A percentile compares a stretch with the other conserved stretches of the same genome.
Evolutionary conservation across 352 stramenopile genomes (phyloP).

Genomic region (Phytophthora rubi): DNA sequence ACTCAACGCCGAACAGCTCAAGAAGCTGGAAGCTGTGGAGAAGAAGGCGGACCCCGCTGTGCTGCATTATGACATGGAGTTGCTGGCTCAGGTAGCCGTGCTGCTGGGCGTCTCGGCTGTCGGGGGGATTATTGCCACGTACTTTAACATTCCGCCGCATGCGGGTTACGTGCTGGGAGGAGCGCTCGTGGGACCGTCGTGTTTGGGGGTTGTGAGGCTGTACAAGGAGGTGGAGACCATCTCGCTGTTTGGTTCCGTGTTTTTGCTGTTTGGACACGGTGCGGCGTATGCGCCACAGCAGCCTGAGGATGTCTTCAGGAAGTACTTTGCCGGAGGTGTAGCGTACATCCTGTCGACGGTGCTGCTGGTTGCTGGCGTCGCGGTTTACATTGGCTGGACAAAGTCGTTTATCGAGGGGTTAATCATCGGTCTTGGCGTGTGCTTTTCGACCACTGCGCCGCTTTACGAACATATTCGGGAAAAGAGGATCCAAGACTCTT

Average conservation of each 20-base stretch:
- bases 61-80: conserved; percentile 87
- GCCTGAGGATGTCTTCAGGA: conserved; percentile 70
- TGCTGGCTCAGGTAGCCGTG: conserved; percentile 86
- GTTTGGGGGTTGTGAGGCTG: conserved; percentile 82
- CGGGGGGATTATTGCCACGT: conserved; percentile 89
- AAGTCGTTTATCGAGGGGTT: conserved; percentile 77
- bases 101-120: conserved; percentile 85
- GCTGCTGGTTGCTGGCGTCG: conserved; percentile 70
- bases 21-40: conserved; percentile 81
- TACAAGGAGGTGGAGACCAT: conserved; percentile 94
- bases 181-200: conserved; percentile 90
- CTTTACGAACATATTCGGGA: conserved; percentile 84
- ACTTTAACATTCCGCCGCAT: conserved; percentile 90
- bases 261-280: conserved; percentile 92
- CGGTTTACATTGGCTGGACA: conserved; percentile 81
- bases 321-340: conserved; percentile 75
- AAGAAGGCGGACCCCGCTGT: conserved; percentile 86
- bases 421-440: conserved; percentile 79
- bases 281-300: conserved; percentile 74
- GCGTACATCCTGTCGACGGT: conserved; percentile 79
- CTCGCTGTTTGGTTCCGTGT: conserved; percentile 94
- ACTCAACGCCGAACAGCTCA: conserved; percentile 60
- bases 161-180: conserved; percentile 92
- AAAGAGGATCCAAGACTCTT: conserved; percentile 84
- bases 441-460: conserved; percentile 84